Base-by-base conservation (phyloP, 306 rosid species). In the Sicyos baderoa region DNA sequence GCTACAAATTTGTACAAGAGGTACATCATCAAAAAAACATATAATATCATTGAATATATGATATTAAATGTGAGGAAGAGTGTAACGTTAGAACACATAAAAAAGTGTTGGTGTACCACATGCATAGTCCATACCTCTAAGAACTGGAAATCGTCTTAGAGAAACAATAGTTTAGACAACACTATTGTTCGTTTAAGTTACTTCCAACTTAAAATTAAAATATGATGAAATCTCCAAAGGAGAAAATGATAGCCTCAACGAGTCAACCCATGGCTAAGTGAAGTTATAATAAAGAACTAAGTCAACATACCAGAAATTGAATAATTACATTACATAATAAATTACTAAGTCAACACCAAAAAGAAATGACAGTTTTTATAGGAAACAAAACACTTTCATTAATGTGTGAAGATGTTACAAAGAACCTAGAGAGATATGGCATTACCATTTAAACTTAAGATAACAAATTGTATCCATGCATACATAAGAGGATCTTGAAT, bases 1-100 rank as follows among this genome's bases (percentile, higher is more conserved):
- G 19, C 99, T 94, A 79, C 80, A 32, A 81, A 80, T 68, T 58
- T 18, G 72, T 37, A 73, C 59, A 66, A 67, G 42, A 47, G 75
- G 32, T 35, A 49, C 59, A 47, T 68, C 71, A 50, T 63, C 27
- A 17, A 22, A 22, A 14, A 22, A 55, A 54, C 70, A 47, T n/a
- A 67, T 21, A 49, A 67, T 23, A 50, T 13, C 57, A 48, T 22
- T 44, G 17, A 9, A 40, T 18, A 10, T 5, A 40, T 40, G 52
- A 0, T 19, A 11, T 40, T 21, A 7, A 17, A 32, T 35, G 49
- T 61, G 67, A 35, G 49, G 67, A 62, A 37, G 29, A 18, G 9
- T 37, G 27, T 18, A 62, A 37, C 16, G 12, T 62, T 40, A 62
- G 3, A 62, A 62, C 67, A 35, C 23, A 32, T 29, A 59, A 7